Evolutionary conservation across 148 eudicot genomes (phyloP).

Genomic region (Drosera capensis): DNA sequence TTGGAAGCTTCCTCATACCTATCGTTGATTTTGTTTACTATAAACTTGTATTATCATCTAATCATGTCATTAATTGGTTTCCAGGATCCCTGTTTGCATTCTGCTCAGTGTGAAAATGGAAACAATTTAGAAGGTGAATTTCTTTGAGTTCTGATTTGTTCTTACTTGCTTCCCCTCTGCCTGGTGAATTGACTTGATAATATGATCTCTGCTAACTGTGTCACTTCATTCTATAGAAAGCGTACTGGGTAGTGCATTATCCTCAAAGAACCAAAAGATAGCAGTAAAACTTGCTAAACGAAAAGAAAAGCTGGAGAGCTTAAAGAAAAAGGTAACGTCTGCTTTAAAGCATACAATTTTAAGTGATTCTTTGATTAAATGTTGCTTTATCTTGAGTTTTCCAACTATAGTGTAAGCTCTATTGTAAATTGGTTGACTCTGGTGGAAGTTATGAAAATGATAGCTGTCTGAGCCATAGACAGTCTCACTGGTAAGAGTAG

Average conservation of each 20-base stretch:
- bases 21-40: conserved; percentile 2
- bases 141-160: not conserved
- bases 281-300: conserved; percentile 35
- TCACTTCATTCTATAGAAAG: conserved; percentile 24
- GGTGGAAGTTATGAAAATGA: no score
- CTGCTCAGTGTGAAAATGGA: conserved; percentile 17
- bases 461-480: no score
- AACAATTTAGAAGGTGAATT: conserved; percentile 35
- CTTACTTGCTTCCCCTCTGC: no score
- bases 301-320: conserved; percentile 39
- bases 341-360: not conserved
- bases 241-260: conserved; percentile 18
- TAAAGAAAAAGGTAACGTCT: conserved; percentile 51
- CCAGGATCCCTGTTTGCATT: conserved; percentile 37
- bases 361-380: not conserved
- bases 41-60: conserved; percentile 7
- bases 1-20: conserved; percentile 5
- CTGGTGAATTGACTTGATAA: not conserved
- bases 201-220: not conserved
- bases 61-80: conserved; percentile 6
- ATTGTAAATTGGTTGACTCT: no score
- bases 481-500: no score
- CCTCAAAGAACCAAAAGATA: conserved; percentile 28
- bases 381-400: no score
- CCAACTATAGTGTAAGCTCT: no score